Percentiles rank a stretch among this genome's conserved stretches.
Conservation (phyloP, 202 grass and related monocot species). For the Carex arenaria region DNA sequence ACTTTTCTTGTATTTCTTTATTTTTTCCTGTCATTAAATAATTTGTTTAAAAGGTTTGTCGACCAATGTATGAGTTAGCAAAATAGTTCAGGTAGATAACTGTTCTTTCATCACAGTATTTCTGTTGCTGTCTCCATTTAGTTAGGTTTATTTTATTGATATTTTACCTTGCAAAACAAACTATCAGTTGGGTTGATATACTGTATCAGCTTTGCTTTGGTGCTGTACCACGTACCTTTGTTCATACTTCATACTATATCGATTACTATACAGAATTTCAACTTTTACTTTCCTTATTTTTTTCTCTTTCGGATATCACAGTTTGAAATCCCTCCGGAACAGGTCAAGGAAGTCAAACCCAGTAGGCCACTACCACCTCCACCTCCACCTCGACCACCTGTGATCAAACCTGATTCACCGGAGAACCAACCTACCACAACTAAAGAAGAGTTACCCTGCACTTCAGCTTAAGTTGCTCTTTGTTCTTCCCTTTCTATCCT, state of each 20-base stretch:
- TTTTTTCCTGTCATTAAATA: background rate
- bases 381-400: constrained; percentile 32
- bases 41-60: background rate
- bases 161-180: background rate
- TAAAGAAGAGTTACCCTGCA: constrained; percentile 63
- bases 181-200: background rate
- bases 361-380: constrained; percentile 54
- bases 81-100: background rate
- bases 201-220: background rate
- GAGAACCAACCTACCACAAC: background rate
- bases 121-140: background rate
- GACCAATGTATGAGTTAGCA: background rate
- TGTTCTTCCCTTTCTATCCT: background rate
- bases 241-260: background rate
- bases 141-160: background rate
- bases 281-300: background rate
- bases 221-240: background rate
- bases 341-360: constrained; percentile 59
- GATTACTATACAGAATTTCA: background rate
- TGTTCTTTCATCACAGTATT: background rate
- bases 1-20: background rate
- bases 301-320: constrained; percentile 4
- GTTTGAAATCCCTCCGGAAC: constrained; percentile 55
- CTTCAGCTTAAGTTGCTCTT: constrained; percentile 47
- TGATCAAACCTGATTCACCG: constrained; percentile 13